Percentiles rank a stretch among this genome's conserved stretches.
phyloP scores from a whole-genome alignment of 2,329 filamentous ascomycete species.

The Dactylellina cionopaga region DNA sequence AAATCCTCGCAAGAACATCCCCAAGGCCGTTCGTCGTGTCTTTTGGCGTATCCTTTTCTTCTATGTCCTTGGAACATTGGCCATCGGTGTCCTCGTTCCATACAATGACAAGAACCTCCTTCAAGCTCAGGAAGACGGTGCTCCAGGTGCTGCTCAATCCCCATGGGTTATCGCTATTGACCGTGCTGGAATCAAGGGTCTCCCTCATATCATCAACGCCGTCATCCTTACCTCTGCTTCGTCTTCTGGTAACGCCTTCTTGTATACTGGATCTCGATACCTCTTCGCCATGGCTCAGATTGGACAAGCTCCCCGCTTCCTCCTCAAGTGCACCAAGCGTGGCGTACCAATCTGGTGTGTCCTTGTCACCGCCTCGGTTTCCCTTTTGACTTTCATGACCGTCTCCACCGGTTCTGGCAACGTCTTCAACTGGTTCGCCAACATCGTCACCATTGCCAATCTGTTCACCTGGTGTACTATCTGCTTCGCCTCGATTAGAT shows the following conservation, averaged over 20 bases:
- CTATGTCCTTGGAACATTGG: slow-evolving; percentile 71
- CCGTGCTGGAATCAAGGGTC: slow-evolving; percentile 63
- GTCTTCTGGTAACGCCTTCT: slow-evolving; percentile 67
- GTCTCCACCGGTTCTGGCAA: slow-evolving; percentile 61
- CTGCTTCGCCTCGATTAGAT: slow-evolving; percentile 70
- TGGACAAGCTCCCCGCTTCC: slow-evolving; percentile 72
- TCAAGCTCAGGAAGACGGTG: slow-evolving; percentile 59
- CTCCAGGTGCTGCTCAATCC: slow-evolving; percentile 61
- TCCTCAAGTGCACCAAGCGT: slow-evolving; percentile 69
- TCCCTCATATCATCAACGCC: slow-evolving; percentile 75
- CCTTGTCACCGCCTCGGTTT: slow-evolving; percentile 63
- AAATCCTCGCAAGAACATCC: slow-evolving; percentile 73
- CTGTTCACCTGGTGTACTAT: slow-evolving; percentile 71
- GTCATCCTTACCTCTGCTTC: slow-evolving; percentile 74
- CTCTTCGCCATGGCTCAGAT: slow-evolving; percentile 69
- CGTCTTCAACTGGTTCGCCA: slow-evolving; percentile 75
- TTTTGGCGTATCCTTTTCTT: slow-evolving; percentile 72
- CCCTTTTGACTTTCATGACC: slow-evolving; percentile 57
- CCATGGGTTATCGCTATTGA: slow-evolving; percentile 67
- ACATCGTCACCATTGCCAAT: slow-evolving; percentile 72
- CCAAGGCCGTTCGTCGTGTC: slow-evolving; percentile 72
- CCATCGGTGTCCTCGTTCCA: slow-evolving; percentile 71
- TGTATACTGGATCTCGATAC: slow-evolving; percentile 66
- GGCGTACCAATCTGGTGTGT: slow-evolving; percentile 70
- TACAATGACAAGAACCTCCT: slow-evolving; percentile 65